phyloP scores from a whole-genome alignment of 2,329 filamentous ascomycete species.

The Mycosphaerelloides madeirae region DNA sequence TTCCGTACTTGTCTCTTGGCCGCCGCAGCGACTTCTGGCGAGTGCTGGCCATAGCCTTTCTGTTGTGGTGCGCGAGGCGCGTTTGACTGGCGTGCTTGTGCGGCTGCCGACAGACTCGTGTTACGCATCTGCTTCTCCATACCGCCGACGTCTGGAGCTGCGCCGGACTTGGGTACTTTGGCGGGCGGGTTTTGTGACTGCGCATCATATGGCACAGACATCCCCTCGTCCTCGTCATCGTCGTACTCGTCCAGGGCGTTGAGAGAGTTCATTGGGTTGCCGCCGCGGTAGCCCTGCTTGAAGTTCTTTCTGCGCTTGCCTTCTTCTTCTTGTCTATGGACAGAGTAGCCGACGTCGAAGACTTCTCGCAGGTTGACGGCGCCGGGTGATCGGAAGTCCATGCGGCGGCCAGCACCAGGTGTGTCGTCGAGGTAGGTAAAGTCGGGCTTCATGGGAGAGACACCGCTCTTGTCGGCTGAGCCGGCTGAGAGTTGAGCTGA shows the following conservation, averaged over 20 bases:
- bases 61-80: conserved; percentile 49
- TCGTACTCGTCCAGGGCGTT: conserved; percentile 62
- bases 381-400: conserved; percentile 92
- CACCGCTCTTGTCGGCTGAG: conserved; percentile 22
- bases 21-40: conserved; percentile 74
- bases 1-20: conserved; percentile 75
- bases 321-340: conserved; percentile 94
- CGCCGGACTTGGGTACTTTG: conserved; percentile 62
- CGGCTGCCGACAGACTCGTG: conserved; percentile 66
- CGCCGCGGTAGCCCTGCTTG: conserved; percentile 61
- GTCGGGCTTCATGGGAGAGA: conserved; percentile 45
- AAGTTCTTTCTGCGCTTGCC: conserved; percentile 85
- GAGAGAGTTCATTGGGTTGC: conserved; percentile 60
- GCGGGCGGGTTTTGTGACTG: conserved; percentile 48
- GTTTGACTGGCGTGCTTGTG: conserved; percentile 54
- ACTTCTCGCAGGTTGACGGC: conserved; percentile 94
- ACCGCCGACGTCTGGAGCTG: conserved; percentile 57
- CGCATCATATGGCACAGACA: conserved; percentile 48
- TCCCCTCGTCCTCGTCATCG: conserved; percentile 62
- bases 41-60: conserved; percentile 84
- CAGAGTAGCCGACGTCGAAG: conserved; percentile 96
- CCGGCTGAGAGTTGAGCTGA: conserved; percentile 45
- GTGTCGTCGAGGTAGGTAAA: conserved; percentile 55
- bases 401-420: conserved; percentile 55
- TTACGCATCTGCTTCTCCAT: conserved; percentile 86